A percentile compares a stretch with the other conserved stretches of the same genome.
Conservation (phyloP, 768 basidiomycete genomes). For the button mushroom (Agaricus bisporus) region DNA sequence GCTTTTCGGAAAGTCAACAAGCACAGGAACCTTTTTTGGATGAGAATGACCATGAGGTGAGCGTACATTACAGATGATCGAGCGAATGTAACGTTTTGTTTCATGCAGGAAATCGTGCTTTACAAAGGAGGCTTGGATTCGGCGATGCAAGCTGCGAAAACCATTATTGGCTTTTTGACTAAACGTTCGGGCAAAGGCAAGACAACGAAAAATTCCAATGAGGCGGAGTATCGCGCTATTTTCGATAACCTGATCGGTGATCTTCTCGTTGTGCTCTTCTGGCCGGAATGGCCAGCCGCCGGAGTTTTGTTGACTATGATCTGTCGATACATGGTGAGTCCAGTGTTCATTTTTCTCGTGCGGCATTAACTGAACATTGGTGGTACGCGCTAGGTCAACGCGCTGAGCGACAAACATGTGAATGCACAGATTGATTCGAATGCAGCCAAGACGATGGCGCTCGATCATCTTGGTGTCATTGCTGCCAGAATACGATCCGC, state of each 20-base stretch:
- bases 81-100: background rate
- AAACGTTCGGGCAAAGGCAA: slow-evolving; percentile 81
- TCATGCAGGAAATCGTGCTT: slow-evolving; percentile 56
- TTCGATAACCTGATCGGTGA: slow-evolving; percentile 91
- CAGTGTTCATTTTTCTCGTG: background rate
- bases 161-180: slow-evolving; percentile 70
- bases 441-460: slow-evolving; percentile 80
- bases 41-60: slow-evolving; percentile 62
- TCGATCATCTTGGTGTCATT: slow-evolving; percentile 93
- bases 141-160: slow-evolving; percentile 78
- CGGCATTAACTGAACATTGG: background rate
- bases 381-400: slow-evolving; percentile 50
- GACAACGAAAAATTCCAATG: slow-evolving; percentile 84
- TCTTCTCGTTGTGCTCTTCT: slow-evolving; percentile 79
- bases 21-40: slow-evolving; percentile 49
- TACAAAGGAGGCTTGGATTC: slow-evolving; percentile 74
- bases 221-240: slow-evolving; percentile 89
- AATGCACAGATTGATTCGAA: slow-evolving; percentile 64
- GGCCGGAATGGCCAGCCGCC: slow-evolving; percentile 98
- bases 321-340: slow-evolving; percentile 76
- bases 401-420: slow-evolving; percentile 77
- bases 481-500: slow-evolving; percentile 73
- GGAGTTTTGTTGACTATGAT: slow-evolving; percentile 73
- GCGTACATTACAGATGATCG: background rate
- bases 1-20: slow-evolving; percentile 37